Base-by-base conservation (phyloP, 441 rosid species). In the Cnidoscolus chayamansa region DNA sequence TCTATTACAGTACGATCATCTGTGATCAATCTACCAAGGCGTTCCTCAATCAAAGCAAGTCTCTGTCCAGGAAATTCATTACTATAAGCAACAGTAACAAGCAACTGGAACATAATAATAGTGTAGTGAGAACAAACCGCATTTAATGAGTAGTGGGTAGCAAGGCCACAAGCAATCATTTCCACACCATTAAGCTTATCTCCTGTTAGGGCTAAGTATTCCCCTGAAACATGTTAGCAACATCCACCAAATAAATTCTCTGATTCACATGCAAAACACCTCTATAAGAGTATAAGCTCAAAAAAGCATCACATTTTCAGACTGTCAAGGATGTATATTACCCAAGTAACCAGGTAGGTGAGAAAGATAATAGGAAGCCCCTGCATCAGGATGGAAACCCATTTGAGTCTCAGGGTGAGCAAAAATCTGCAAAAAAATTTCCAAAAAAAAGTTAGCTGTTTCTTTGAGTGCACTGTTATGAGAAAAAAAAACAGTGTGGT, bases 331-430 rank as follows among this genome's bases (percentile, higher is more conserved):
- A 49, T 49, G 10, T 7, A 40, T 16, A 31, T 13, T 81, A 90
- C 99, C 97, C 76, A 93, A 81, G 82, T 85, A 91, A 78, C 99
- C 97, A 81, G 97, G 97, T 16, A 95, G 86, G 70, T 78, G 90
- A 79, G 97, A 88, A 75, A 95, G 97, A 82, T 93, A 91, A 81
- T 85, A 90, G 19, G 99, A 90, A 75, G 97, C 98, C 72, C 99
- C 97, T 15, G 95, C 94, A 80, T 91, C 95, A 67, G 98, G 97
- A 85, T 95, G 97, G 80, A 93, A 95, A 51, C 99, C 97, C 72
- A 91, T 75, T 74, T 89, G 95, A 54, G 84, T 88, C 87, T 93
- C 99, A 67, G 97, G 95, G 83, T 87, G 80, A 65, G 91, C 75
- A 81, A 95, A 84, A 74, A 85, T 86, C 99, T 93, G 86, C 73